Evolutionary conservation across 2,329 filamentous ascomycete genomes (phyloP).

Genomic region (Helminthosporium solani): DNA sequence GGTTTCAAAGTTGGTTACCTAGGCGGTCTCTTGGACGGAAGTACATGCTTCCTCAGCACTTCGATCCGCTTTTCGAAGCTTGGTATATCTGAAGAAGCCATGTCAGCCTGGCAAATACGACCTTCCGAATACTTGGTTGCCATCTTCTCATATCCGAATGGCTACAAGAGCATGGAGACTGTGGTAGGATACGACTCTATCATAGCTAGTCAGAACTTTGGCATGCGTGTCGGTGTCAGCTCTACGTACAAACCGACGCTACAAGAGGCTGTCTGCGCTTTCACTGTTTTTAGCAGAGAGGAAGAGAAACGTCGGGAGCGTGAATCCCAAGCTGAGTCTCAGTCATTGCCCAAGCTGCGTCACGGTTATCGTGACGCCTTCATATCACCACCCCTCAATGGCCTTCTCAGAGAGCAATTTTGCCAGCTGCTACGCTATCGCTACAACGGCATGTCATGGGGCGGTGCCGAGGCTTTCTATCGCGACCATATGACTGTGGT

Average conservation of each 20-base stretch:
- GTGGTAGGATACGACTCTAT: constrained; percentile 48
- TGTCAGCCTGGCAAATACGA: constrained; percentile 74
- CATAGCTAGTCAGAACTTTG: constrained; percentile 42
- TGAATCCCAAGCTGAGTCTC: constrained; percentile 17
- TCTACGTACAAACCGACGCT: constrained; percentile 69
- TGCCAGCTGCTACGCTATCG: constrained; percentile 63
- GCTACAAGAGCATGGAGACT: constrained; percentile 62
- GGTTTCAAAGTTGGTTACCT: constrained; percentile 71
- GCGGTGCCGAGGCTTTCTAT: constrained; percentile 63
- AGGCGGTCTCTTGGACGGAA: constrained; percentile 51
- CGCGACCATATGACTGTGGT: constrained; percentile 54
- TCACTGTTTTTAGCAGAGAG: constrained; percentile 45
- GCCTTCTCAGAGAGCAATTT: constrained; percentile 67
- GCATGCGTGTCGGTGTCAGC: constrained; percentile 70
- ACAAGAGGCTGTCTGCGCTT: constrained; percentile 55
- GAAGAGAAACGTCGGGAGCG: constrained; percentile 27
- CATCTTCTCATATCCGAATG: constrained; percentile 63
- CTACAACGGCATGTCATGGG: constrained; percentile 61
- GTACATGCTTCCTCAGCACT: constrained; percentile 60
- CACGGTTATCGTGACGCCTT: constrained; percentile 59
- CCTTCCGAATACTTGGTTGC: constrained; percentile 70
- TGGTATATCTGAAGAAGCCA: constrained; percentile 69
- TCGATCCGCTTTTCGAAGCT: constrained; percentile 71
- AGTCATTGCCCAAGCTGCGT: constrained; percentile 9
- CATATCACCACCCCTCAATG: constrained; percentile 70